Base-by-base conservation (phyloP, 805 yeast genomes). In the Ogataea chonburiensis region DNA sequence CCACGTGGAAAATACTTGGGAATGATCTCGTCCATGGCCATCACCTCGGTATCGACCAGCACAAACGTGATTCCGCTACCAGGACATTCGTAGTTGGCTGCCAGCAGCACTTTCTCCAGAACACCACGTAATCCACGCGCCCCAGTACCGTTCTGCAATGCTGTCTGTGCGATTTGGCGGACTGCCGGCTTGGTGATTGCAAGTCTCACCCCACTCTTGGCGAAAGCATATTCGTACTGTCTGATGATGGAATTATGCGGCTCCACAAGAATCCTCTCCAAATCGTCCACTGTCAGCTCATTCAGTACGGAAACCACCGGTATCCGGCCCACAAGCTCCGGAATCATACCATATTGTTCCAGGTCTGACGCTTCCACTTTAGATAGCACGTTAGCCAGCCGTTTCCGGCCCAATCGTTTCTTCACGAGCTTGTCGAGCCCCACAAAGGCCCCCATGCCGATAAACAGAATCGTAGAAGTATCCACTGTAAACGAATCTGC, bases 361-460 rank as follows among this genome's bases (percentile, higher is more conserved):
- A 77, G 49, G 46, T 77, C 82, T 25, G 67, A 66, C 3, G 80
- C 73, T 1, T 73, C 64, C 0, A 71, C 68, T 10, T 69, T 43
- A 17, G 68, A 71, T 19, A 77, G 52, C 20, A 31, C 17, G 17
- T 34, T 22, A 14, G 34, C 32, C 12, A 27, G 36, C 14, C 36
- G 29, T 8, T 52, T 18, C 5, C 17, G 24, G 45, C 5, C 59
- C 40, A 69, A 42, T 40, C 82, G 62, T 18, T 60, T 58, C 2
- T 63, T 61, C 15, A 75, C 58, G 32, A 73, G 69, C 31, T 64
- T 61, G 43, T 76, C 81, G 24, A 77, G 55, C 3, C 81, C 81
- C 10, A 74, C 75, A 60, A 77, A 77, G 0, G 82, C 82, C 17
- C 83, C 83, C 74, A 75, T 74, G 6, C 74, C 56, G 31, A 77